Percentiles rank a stretch among this genome's conserved stretches.
Conservation (phyloP, 768 basidiomycete species). For the Trametes cubensis region DNA sequence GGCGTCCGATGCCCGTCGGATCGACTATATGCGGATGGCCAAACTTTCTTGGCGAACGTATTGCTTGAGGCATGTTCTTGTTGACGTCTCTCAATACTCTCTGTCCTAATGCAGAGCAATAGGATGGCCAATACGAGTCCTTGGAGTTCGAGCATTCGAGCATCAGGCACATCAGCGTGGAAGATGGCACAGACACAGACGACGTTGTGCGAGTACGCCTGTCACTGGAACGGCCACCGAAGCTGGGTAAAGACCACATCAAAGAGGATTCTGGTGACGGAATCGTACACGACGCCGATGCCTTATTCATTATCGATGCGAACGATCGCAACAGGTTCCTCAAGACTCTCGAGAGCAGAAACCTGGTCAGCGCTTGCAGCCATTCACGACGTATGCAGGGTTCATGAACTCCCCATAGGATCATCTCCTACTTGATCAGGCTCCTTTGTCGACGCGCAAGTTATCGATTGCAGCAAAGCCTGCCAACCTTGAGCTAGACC, state of each 20-base stretch:
- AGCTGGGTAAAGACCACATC: conserved; percentile 24
- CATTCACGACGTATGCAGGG: not conserved
- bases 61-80: conserved; percentile 30
- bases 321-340: conserved; percentile 42
- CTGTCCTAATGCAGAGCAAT: conserved; percentile 17
- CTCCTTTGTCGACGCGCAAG: conserved; percentile 9
- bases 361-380: conserved; percentile 42
- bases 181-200: not conserved
- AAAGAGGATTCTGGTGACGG: not conserved
- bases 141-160: conserved; percentile 47
- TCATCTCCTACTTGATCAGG: too few relatives aligned
- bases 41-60: conserved; percentile 54
- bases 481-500: conserved; percentile 29
- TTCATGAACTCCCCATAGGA: not conserved
- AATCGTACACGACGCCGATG: conserved; percentile 21
- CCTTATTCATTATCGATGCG: conserved; percentile 45
- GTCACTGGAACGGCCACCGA: conserved; percentile 9
- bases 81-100: too few relatives aligned
- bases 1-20: conserved; percentile 43
- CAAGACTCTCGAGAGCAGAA: conserved; percentile 45
- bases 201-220: not conserved
- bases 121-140: conserved; percentile 56
- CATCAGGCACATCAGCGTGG: conserved; percentile 29
- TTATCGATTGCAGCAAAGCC: conserved; percentile 25
- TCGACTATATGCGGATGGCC: conserved; percentile 55